These are phyloP conservation scores for Lotmaria passim DNA, from an alignment of 208 protist genomes.

Conservation along the genomic window DNA sequence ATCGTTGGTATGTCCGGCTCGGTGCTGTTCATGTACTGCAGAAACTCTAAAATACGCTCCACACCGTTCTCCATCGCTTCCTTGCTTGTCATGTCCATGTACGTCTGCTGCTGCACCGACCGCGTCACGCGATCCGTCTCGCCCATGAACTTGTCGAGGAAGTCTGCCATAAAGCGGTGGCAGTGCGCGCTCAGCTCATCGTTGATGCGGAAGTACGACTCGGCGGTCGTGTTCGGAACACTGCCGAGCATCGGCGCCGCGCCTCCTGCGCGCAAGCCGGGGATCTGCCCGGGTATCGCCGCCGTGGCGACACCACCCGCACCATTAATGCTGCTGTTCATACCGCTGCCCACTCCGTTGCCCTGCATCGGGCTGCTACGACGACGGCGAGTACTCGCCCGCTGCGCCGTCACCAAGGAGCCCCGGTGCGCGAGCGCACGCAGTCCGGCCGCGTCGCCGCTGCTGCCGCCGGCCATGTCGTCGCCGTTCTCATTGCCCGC, in stretches of 20 bases:
- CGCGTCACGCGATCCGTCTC: slow-evolving; percentile 48
- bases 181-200: slow-evolving; percentile 37
- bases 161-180: slow-evolving; percentile 46
- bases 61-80: slow-evolving; percentile 54
- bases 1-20: slow-evolving; percentile 49
- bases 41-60: slow-evolving; percentile 44
- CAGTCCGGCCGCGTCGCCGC: neutral
- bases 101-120: slow-evolving; percentile 44
- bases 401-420: slow-evolving; percentile 17
- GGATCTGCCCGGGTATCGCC: slow-evolving; percentile 27
- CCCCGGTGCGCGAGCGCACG: slow-evolving; percentile 8
- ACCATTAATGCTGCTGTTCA: neutral
- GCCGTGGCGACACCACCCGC: neutral
- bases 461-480: neutral
- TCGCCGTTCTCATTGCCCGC: neutral
- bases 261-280: slow-evolving; percentile 19
- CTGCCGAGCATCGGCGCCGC: slow-evolving; percentile 9
- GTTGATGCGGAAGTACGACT: slow-evolving; percentile 43
- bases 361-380: slow-evolving; percentile 32
- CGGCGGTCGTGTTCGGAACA: slow-evolving; percentile 23
- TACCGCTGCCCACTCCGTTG: slow-evolving; percentile 19
- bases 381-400: slow-evolving; percentile 33
- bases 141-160: slow-evolving; percentile 51
- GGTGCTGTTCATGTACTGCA: slow-evolving; percentile 45
- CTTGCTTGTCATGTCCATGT: slow-evolving; percentile 54